These are phyloP conservation scores for Plenodomus lindquistii DNA, from an alignment of 2,329 filamentous ascomycete genomes.

Conservation along the genomic window DNA sequence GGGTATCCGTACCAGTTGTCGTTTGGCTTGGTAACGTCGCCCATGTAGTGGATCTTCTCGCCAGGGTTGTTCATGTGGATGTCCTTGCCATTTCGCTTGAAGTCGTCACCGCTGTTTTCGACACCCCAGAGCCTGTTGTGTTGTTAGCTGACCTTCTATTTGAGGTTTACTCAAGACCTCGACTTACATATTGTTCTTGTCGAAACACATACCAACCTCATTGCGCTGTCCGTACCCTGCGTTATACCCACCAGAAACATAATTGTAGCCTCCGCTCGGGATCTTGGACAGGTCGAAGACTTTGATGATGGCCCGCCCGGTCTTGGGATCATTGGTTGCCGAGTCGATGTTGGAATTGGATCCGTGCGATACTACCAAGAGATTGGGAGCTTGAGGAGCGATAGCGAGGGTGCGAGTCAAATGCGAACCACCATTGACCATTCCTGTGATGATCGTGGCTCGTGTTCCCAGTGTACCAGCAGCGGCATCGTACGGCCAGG, in stretches of 20 bases:
- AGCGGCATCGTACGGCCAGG: conserved; percentile 65
- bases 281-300: conserved; percentile 57
- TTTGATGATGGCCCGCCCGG: conserved; percentile 67
- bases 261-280: conserved; percentile 49
- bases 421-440: conserved; percentile 57
- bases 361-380: conserved; percentile 68
- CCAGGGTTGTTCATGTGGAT: conserved; percentile 70
- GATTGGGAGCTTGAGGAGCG: conserved; percentile 57
- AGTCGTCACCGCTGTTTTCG: conserved; percentile 71
- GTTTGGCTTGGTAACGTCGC: conserved; percentile 51
- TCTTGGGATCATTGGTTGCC: conserved; percentile 52
- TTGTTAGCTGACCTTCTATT: conserved; percentile 3
- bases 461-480: conserved; percentile 51
- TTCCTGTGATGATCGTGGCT: conserved; percentile 66
- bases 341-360: conserved; percentile 65
- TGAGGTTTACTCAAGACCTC: background rate
- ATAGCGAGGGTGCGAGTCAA: conserved; percentile 68
- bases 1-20: conserved; percentile 71
- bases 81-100: conserved; percentile 62
- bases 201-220: conserved; percentile 63
- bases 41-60: conserved; percentile 74
- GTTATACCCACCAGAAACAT: conserved; percentile 54
- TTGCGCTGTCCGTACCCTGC: conserved; percentile 72
- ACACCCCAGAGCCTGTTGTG: conserved; percentile 51
- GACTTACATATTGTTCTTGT: conserved; percentile 52